Conservation (phyloP, 2,329 filamentous ascomycete species). For the Colletotrichum chlorophyti region DNA sequence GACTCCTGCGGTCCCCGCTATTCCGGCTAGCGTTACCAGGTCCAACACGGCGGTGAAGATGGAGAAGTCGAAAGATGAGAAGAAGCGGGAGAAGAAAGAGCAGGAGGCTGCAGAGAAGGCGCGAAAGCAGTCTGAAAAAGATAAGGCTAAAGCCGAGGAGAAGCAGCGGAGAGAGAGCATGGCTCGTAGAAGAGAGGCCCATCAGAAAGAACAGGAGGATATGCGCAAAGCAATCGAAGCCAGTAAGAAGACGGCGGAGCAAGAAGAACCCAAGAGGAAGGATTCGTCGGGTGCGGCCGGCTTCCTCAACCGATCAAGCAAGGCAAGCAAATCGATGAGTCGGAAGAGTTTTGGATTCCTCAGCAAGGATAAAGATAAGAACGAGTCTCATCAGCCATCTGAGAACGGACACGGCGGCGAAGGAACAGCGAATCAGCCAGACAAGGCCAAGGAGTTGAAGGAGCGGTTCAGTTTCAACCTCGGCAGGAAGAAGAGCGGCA, state of each 20-base stretch:
- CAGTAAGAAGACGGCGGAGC: constrained; percentile 68
- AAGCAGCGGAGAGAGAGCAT: constrained; percentile 47
- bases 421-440: constrained; percentile 35
- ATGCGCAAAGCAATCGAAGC: constrained; percentile 68
- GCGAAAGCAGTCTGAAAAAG: constrained; percentile 52
- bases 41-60: constrained; percentile 29
- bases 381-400: constrained; percentile 32
- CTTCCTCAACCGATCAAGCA: constrained; percentile 70
- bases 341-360: constrained; percentile 76
- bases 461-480: constrained; percentile 72
- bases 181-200: constrained; percentile 42
- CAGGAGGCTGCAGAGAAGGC: constrained; percentile 60
- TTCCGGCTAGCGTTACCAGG: constrained; percentile 32
- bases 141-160: constrained; percentile 51
- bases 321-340: constrained; percentile 80
- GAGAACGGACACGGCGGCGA: constrained; percentile 40
- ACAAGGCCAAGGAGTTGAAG: constrained; percentile 61
- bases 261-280: constrained; percentile 48
- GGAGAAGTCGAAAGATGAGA: constrained; percentile 64
- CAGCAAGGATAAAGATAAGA: constrained; percentile 56
- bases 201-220: constrained; percentile 66
- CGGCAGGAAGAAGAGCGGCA: constrained; percentile 74
- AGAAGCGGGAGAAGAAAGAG: constrained; percentile 74
- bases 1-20: constrained; percentile 36
- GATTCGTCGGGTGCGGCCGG: constrained; percentile 49